phyloP scores from a whole-genome alignment of 2,329 filamentous ascomycete species.

The Myriosclerotinia duriaeana region DNA sequence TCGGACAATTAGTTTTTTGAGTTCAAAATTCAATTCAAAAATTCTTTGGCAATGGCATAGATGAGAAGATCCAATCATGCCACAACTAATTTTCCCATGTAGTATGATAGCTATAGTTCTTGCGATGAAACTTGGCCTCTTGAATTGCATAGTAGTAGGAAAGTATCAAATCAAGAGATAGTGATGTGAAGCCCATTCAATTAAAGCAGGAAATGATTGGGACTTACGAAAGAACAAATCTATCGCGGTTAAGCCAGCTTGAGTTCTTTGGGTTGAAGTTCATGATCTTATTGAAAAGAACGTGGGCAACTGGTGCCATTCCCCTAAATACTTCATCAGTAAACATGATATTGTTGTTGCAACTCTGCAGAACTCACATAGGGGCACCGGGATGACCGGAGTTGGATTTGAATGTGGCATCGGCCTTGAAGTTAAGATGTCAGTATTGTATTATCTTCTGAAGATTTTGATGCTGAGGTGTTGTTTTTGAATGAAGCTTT shows the following conservation, averaged over 20 bases:
- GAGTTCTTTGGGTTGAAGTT: conserved; percentile 99
- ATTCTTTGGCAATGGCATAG: not conserved
- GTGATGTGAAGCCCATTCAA: not conserved
- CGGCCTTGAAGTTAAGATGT: conserved; percentile 61
- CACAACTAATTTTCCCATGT: not conserved
- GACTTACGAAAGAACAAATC: conserved; percentile 97
- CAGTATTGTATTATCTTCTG: conserved; percentile 28
- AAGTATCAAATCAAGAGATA: not conserved
- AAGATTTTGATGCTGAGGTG: conserved; percentile 23
- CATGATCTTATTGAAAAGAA: conserved; percentile 99
- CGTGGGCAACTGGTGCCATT: conserved; percentile 93
- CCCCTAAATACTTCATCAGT: conserved; percentile 49
- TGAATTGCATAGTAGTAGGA: not conserved
- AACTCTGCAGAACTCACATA: conserved; percentile 61
- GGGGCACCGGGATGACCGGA: conserved; percentile 98
- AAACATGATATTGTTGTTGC: not conserved
- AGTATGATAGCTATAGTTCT: not conserved
- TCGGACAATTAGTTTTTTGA: conserved; percentile 14
- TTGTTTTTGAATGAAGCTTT: conserved; percentile 35
- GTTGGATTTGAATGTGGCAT: conserved; percentile 95
- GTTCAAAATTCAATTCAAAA: not conserved
- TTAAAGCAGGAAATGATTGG: not conserved
- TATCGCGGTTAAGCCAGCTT: conserved; percentile 93
- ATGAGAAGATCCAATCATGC: not conserved
- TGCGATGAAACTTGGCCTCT: not conserved